phyloP scores from a whole-genome alignment of 345 rosid genomes.

The Hypericum androsaemum region DNA sequence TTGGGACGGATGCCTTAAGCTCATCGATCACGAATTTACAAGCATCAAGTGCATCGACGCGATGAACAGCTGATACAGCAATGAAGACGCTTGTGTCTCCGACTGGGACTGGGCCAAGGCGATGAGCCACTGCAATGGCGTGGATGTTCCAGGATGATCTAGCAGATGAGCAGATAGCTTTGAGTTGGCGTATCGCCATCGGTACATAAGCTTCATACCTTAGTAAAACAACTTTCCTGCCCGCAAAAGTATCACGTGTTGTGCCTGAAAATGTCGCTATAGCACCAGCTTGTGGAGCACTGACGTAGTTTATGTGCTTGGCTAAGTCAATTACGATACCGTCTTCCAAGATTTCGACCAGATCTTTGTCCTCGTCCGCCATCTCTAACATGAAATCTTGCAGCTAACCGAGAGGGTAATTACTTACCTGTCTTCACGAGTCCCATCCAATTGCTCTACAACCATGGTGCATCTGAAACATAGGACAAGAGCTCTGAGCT shows the following conservation, averaged over 20 bases:
- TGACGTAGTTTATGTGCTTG: slow-evolving; percentile 48
- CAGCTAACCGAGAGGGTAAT: too few species aligned
- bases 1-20: slow-evolving; percentile 77
- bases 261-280: slow-evolving; percentile 69
- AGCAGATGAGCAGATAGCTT: slow-evolving; percentile 47
- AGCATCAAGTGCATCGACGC: slow-evolving; percentile 73
- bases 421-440: too few species aligned
- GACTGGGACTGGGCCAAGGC: slow-evolving; percentile 73
- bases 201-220: slow-evolving; percentile 82
- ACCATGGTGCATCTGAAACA: too few species aligned
- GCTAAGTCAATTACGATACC: slow-evolving; percentile 38
- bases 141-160: slow-evolving; percentile 64
- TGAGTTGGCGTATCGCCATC: slow-evolving; percentile 64
- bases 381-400: too few species aligned
- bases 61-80: slow-evolving; percentile 76
- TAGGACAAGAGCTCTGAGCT: too few species aligned
- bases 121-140: slow-evolving; percentile 64
- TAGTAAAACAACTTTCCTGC: slow-evolving; percentile 64
- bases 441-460: too few species aligned
- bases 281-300: slow-evolving; percentile 64
- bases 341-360: slow-evolving; percentile 60
- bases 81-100: slow-evolving; percentile 82
- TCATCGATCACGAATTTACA: slow-evolving; percentile 75
- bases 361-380: slow-evolving; percentile 37
- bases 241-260: slow-evolving; percentile 64